Conservation (phyloP, 2,329 filamentous ascomycete genomes). For the Fusarium redolens region DNA sequence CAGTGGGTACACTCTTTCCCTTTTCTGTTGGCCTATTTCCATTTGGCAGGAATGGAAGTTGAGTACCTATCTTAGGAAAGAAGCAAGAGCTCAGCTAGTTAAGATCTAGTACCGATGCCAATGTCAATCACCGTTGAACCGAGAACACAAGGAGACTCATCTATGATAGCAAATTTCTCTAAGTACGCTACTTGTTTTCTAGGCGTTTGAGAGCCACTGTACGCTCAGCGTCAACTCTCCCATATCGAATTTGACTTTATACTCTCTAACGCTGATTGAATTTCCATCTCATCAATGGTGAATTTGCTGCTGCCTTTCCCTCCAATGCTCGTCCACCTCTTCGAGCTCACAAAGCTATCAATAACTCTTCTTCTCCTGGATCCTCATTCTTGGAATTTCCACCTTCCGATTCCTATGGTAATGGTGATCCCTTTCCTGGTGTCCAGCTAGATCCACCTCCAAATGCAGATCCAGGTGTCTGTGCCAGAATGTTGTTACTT, state of each 20-base stretch:
- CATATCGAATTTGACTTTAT: not conserved
- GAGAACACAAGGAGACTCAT: not conserved
- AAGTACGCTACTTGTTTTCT: not conserved
- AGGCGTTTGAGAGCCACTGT: not conserved
- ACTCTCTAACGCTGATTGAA: not conserved
- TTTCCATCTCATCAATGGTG: not conserved
- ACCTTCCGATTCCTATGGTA: slow-evolving; percentile 40
- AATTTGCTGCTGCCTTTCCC: not conserved
- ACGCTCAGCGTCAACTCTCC: not conserved
- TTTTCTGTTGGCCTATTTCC: not conserved
- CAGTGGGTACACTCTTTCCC: not conserved
- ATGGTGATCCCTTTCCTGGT: slow-evolving; percentile 58
- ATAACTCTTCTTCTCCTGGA: not conserved
- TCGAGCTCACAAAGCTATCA: not conserved
- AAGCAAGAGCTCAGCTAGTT: not conserved
- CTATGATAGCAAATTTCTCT: not conserved
- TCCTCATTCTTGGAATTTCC: not conserved
- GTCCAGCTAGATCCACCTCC: slow-evolving; percentile 57
- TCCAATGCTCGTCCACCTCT: not conserved
- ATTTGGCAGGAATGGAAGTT: not conserved
- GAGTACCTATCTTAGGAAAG: not conserved
- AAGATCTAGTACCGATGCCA: not conserved
- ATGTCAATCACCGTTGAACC: not conserved
- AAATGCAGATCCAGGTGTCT: slow-evolving; percentile 52
- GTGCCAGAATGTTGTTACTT: slow-evolving; percentile 50